Evolutionary conservation across 164 flowering plant species (phyloP).

Genomic region (Macadamia integrifolia): DNA sequence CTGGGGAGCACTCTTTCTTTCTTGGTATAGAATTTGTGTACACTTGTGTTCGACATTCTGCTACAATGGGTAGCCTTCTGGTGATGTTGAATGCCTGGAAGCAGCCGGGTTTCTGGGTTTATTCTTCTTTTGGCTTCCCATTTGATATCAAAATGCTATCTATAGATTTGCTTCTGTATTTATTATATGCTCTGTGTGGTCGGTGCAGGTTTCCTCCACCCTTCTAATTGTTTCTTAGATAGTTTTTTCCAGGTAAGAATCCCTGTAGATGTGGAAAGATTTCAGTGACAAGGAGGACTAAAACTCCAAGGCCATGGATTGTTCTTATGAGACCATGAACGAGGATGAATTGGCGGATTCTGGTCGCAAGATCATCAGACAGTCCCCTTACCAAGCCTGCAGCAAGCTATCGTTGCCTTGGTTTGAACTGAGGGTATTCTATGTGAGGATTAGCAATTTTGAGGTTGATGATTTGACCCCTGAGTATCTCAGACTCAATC

Average conservation of each 20-base stretch:
- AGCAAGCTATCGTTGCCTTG: constrained; percentile 36
- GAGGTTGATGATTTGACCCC: constrained; percentile 64
- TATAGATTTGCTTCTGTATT: not conserved
- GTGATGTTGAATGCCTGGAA: constrained; percentile 1
- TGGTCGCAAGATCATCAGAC: constrained; percentile 22
- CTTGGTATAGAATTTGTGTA: too few species aligned
- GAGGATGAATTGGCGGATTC: constrained; percentile 29
- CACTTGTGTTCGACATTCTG: too few species aligned
- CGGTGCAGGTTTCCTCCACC: constrained; percentile 18
- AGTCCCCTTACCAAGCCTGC: constrained; percentile 24
- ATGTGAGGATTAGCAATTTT: constrained; percentile 62
- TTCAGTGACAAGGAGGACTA: constrained; percentile 15
- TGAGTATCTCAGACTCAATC: constrained; percentile 58
- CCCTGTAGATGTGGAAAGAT: constrained; percentile 17
- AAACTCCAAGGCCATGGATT: constrained; percentile 30
- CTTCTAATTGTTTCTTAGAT: constrained; percentile 13
- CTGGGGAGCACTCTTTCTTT: too few species aligned
- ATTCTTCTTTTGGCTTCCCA: not conserved
- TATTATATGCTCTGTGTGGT: constrained; percentile 6
- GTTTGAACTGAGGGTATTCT: constrained; percentile 80
- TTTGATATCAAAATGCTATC: not conserved
- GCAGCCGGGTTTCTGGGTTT: constrained; percentile 5
- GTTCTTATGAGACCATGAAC: constrained; percentile 22
- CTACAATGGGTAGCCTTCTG: not conserved
- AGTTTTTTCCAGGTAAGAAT: constrained; percentile 12